Evolutionary conservation across 805 yeast genomes (phyloP), one percentile per base, ranked within the genome.

Genomic region (Saturnispora mendoncae): DNA sequence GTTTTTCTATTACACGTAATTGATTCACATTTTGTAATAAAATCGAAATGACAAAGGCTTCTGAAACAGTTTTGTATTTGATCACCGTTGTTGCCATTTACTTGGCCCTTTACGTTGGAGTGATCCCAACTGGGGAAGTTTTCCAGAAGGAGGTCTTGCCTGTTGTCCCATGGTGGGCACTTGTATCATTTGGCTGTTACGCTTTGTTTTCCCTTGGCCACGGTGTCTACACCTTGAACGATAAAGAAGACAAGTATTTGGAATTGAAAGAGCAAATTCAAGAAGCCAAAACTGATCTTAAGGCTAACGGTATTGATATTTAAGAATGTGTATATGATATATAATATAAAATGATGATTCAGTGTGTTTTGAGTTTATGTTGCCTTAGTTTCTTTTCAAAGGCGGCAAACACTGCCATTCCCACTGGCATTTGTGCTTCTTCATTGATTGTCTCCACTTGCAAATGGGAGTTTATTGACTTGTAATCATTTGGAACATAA

Each of bases 321-420:
- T 29, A n/a, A n/a, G 8, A 14, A 10, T 5, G 9, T n/a, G 20
- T 29, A 14, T 33, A 33, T 12, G 9, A 15, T 32, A 32, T 9
- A 13, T 32, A 32, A 7, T 28, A 24, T 6, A 10, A n/a, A 18
- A 20, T 34, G 31, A 12, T 25, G 18, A 12, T 34, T 7, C 23
- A 15, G n/a, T 4, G 13, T 6, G 33, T 23, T 28, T 21, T 13
- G 27, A 14, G 29, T 23, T 34, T 24, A 23, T 36, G 28, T 29
- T 31, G 33, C 53, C 47, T 78, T 55, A 83, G 61, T 54, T 67
- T 67, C 62, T 76, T 77, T 60, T 88, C 97, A 39, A 86, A 76
- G 50, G 82, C 81, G 1, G 94, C 86, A 66, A 88, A 90, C 4
- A 76, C 96, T 45, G 75, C 71, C 50, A 90, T 77, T 18, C 82